These are phyloP conservation scores for Saitoella complicata DNA, from an alignment of 805 yeast genomes.

Conservation along the genomic window DNA sequence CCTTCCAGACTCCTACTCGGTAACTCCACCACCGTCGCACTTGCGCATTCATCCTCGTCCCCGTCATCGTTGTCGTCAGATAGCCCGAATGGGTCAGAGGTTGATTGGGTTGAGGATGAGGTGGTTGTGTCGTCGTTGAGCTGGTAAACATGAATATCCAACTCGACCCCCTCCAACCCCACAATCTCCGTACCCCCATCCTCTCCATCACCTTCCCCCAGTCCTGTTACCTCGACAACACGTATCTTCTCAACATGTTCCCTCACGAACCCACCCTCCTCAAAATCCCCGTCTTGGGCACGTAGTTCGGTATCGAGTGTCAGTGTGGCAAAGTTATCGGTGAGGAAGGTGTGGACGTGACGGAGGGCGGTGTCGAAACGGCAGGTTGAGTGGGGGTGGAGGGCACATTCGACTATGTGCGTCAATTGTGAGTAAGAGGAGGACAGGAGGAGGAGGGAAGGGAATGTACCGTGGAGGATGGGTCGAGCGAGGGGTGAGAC, in stretches of 20 bases:
- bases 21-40: constrained; percentile 9
- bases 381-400: too few relatives aligned
- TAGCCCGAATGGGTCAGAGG: background rate
- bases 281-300: background rate
- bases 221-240: constrained; percentile 8
- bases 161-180: constrained; percentile 1
- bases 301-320: constrained; percentile 5
- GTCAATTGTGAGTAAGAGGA: too few relatives aligned
- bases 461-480: too few relatives aligned
- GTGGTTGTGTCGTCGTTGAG: constrained; percentile 1
- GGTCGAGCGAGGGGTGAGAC: too few relatives aligned
- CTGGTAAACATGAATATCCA: constrained; percentile 8
- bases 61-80: constrained; percentile 8
- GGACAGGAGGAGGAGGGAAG: too few relatives aligned
- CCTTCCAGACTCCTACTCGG: constrained; percentile 22
- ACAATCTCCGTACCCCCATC: constrained; percentile 4
- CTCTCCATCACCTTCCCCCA: background rate
- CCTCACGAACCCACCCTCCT: constrained; percentile 1
- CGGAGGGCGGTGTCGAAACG: too few relatives aligned
- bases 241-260: constrained; percentile 6
- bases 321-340: constrained; percentile 8
- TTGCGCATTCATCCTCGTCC: background rate
- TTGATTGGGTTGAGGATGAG: background rate
- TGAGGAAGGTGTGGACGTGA: background rate
- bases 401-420: too few relatives aligned